phyloP scores from a whole-genome alignment of 305 asterid genomes.

The Ajuga reptans region DNA sequence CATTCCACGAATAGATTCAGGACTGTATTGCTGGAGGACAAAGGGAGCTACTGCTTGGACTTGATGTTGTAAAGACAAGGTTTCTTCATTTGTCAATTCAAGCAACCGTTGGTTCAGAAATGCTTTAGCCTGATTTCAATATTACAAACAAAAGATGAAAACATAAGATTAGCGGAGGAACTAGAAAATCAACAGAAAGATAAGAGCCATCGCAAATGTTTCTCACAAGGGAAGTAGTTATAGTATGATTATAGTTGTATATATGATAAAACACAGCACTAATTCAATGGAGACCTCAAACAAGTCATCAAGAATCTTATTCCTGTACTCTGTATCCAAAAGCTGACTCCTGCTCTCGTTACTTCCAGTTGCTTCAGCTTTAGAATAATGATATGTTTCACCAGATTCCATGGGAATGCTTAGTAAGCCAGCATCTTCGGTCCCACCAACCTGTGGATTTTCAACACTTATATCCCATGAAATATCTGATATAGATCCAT shows the following conservation, averaged over 20 bases:
- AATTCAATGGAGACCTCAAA: slow-evolving; percentile 55
- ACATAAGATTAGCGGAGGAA: slow-evolving; percentile 10
- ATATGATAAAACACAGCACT: neutral
- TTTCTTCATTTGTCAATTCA: slow-evolving; percentile 80
- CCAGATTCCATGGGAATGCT: slow-evolving; percentile 31
- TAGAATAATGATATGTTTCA: slow-evolving; percentile 21
- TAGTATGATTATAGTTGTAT: neutral
- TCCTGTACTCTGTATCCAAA: slow-evolving; percentile 87
- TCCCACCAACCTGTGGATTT: slow-evolving; percentile 38
- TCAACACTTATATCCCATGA: slow-evolving; percentile 83
- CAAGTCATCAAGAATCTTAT: slow-evolving; percentile 87
- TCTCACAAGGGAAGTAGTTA: neutral
- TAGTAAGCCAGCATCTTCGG: slow-evolving; percentile 32
- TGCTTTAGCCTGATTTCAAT: slow-evolving; percentile 65
- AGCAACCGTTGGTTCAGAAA: slow-evolving; percentile 76
- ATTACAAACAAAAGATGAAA: slow-evolving; percentile 22
- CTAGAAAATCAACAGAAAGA: neutral
- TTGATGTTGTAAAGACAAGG: slow-evolving; percentile 83
- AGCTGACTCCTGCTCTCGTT: slow-evolving; percentile 66
- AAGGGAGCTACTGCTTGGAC: slow-evolving; percentile 90
- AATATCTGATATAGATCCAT: slow-evolving; percentile 46
- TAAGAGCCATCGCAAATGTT: neutral
- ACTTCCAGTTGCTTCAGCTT: slow-evolving; percentile 31
- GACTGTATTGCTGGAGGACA: slow-evolving; percentile 76
- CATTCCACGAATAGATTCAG: slow-evolving; percentile 64